These are phyloP conservation scores for Stenogyne calaminthoides DNA, from an alignment of 305 asterid species.

Conservation along the genomic window DNA sequence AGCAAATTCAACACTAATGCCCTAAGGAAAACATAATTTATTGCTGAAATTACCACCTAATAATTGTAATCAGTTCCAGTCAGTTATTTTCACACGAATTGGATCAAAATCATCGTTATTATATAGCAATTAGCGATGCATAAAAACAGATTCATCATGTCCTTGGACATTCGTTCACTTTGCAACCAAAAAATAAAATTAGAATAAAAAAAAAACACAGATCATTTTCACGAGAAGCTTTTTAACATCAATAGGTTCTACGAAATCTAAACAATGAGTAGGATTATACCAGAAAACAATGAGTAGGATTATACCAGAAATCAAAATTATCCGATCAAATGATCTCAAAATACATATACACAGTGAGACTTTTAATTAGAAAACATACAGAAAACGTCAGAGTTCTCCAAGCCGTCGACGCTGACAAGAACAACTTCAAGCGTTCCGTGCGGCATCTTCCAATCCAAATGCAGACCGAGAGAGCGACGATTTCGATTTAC, in stretches of 20 bases:
- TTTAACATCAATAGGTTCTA: background rate
- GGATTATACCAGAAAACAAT: background rate
- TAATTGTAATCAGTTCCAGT: background rate
- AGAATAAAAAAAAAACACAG: background rate
- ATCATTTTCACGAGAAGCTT: background rate
- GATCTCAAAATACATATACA: background rate
- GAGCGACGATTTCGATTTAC: constrained; percentile 7
- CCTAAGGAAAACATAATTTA: background rate
- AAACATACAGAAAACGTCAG: constrained; percentile 60
- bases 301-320: background rate
- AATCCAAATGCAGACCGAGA: constrained; percentile 6
- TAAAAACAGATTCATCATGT: background rate
- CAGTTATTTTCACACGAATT: background rate
- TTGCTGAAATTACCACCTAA: background rate
- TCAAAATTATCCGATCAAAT: constrained; percentile 9
- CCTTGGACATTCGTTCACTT: too few species aligned
- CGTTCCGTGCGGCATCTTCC: constrained; percentile 66
- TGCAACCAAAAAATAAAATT: constrained; percentile 3
- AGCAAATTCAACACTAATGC: constrained; percentile 6
- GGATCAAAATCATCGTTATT: background rate
- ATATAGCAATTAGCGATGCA: background rate
- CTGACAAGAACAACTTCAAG: constrained; percentile 73
- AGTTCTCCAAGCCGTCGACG: constrained; percentile 65
- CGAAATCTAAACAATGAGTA: background rate
- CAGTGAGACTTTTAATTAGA: background rate